These are phyloP conservation scores for Adenanthera pavonina DNA, from an alignment of 306 rosid species.

Conservation along the genomic window DNA sequence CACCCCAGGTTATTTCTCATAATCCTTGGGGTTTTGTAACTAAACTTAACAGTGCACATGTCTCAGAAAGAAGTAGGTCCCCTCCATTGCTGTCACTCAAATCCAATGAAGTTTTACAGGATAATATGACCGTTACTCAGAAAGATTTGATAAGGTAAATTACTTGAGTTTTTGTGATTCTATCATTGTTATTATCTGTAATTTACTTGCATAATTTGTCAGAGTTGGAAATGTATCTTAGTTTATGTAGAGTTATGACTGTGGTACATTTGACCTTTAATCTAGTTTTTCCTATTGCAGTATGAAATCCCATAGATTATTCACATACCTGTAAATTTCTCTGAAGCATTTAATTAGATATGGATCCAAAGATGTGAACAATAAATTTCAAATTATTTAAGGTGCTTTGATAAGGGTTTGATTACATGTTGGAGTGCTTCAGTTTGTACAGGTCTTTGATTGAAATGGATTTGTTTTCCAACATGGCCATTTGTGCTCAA, in stretches of 20 bases:
- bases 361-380: background rate
- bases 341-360: background rate
- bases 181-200: conserved; percentile 23
- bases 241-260: conserved; percentile 19
- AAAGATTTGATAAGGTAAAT: conserved; percentile 55
- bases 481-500: conserved; percentile 12
- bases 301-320: conserved; percentile 25
- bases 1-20: conserved; percentile 45
- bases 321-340: conserved; percentile 7
- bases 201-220: conserved; percentile 11
- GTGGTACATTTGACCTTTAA: conserved; percentile 10
- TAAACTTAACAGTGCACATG: conserved; percentile 47
- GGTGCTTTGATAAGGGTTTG: conserved; percentile 1
- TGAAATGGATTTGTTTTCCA: background rate
- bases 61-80: conserved; percentile 61
- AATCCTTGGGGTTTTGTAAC: conserved; percentile 46
- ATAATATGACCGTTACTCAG: conserved; percentile 38
- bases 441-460: background rate
- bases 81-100: conserved; percentile 48
- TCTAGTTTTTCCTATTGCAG: background rate
- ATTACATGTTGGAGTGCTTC: conserved; percentile 8
- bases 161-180: background rate
- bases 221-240: conserved; percentile 17
- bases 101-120: conserved; percentile 31
- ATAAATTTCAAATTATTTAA: background rate